Conservation (phyloP, 108 stramenopile genomes). For the Skeletonema tropicum region DNA sequence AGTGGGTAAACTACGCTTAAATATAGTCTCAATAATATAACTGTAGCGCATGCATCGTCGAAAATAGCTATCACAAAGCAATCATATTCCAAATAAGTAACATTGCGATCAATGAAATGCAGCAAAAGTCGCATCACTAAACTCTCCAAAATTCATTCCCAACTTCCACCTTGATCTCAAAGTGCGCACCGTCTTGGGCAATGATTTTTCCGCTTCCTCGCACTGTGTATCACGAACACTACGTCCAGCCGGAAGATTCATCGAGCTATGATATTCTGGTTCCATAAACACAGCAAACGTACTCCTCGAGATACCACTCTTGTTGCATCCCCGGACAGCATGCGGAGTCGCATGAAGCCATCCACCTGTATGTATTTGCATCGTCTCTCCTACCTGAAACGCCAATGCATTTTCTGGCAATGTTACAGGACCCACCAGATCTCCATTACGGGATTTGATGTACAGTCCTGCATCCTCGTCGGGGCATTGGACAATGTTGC, state of each 20-base stretch:
- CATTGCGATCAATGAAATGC: constrained; percentile 63
- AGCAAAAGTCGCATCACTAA: constrained; percentile 68
- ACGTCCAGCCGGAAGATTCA: constrained; percentile 61
- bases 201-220: constrained; percentile 34
- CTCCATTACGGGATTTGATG: constrained; percentile 71
- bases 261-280: constrained; percentile 62
- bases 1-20: constrained; percentile 43
- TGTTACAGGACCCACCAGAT: constrained; percentile 58
- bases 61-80: neutral
- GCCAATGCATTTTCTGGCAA: constrained; percentile 75
- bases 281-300: constrained; percentile 85
- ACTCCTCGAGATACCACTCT: constrained; percentile 53
- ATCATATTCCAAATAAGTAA: neutral
- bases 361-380: constrained; percentile 93
- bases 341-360: constrained; percentile 93
- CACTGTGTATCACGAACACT: constrained; percentile 62
- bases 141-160: constrained; percentile 82
- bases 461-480: constrained; percentile 81
- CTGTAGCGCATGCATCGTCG: neutral
- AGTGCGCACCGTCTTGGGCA: constrained; percentile 56
- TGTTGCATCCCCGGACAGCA: constrained; percentile 72
- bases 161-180: constrained; percentile 60
- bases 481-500: constrained; percentile 42
- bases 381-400: constrained; percentile 92
- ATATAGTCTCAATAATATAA: neutral